Percentiles rank a stretch among this genome's conserved stretches.
These are phyloP conservation scores for Ascochyta clinopodiicola DNA, from an alignment of 2,329 filamentous ascomycete genomes.

Conservation along the genomic window DNA sequence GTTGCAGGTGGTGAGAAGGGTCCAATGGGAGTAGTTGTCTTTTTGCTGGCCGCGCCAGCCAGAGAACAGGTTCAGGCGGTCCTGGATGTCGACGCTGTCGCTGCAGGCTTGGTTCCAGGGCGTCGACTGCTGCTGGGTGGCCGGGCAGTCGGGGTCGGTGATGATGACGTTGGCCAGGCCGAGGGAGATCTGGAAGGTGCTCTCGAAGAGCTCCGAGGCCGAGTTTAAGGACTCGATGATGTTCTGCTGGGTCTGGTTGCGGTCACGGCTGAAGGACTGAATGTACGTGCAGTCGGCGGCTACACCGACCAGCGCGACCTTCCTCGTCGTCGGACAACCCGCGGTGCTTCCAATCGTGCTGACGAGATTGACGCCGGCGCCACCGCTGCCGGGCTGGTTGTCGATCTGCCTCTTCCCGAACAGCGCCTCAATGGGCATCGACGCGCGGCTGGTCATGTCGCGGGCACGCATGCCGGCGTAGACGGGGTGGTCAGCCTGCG, in stretches of 20 bases:
- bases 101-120: constrained; percentile 86
- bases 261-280: constrained; percentile 73
- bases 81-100: constrained; percentile 67
- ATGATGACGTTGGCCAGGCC: constrained; percentile 87
- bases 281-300: constrained; percentile 94
- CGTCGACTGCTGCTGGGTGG: constrained; percentile 67
- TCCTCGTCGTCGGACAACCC: constrained; percentile 90
- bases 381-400: constrained; percentile 72
- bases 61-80: constrained; percentile 87
- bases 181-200: constrained; percentile 91
- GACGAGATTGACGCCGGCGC: constrained; percentile 78
- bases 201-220: constrained; percentile 87
- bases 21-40: constrained; percentile 93
- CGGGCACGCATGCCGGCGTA: constrained; percentile 60
- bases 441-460: constrained; percentile 58
- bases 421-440: constrained; percentile 68
- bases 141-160: constrained; percentile 76
- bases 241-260: constrained; percentile 70
- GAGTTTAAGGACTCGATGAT: constrained; percentile 84
- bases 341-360: constrained; percentile 78
- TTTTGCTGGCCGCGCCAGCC: constrained; percentile 78
- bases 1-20: constrained; percentile 79
- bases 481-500: constrained; percentile 72
- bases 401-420: constrained; percentile 75
- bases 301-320: constrained; percentile 88